These are phyloP conservation scores for Psilocybe tampanensis DNA, from an alignment of 768 basidiomycete genomes.

Conservation along the genomic window DNA sequence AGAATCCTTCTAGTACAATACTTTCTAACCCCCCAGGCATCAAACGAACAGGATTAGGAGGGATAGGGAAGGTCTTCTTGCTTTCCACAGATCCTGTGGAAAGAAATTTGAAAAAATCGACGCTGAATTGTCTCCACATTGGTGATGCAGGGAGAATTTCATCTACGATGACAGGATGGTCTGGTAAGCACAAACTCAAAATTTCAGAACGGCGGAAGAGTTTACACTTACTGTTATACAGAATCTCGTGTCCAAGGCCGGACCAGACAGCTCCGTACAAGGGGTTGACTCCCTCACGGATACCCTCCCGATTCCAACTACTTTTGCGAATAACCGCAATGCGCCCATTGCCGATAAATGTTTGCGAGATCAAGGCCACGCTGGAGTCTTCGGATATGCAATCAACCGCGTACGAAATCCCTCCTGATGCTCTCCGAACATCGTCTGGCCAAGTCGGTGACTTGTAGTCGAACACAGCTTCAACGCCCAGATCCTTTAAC, in stretches of 20 bases:
- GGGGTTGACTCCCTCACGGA: conserved; percentile 27
- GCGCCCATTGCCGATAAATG: conserved; percentile 26
- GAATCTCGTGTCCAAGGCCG: conserved; percentile 34
- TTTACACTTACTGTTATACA: conserved; percentile 27
- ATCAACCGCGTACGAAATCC: conserved; percentile 33
- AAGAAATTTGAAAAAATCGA: conserved; percentile 33
- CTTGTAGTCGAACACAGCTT: conserved; percentile 33
- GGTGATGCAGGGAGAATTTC: conserved; percentile 24
- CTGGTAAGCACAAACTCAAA: not conserved
- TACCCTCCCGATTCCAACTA: conserved; percentile 26
- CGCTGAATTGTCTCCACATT: conserved; percentile 29
- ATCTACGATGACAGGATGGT: conserved; percentile 11
- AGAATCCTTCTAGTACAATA: conserved; percentile 30
- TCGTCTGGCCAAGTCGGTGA: conserved; percentile 32
- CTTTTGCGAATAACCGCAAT: conserved; percentile 31
- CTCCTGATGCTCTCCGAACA: conserved; percentile 26
- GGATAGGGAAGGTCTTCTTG: conserved; percentile 23
- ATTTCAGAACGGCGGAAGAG: not conserved
- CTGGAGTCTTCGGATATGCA: conserved; percentile 36
- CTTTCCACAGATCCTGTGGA: conserved; percentile 22
- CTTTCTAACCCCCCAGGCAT: conserved; percentile 34
- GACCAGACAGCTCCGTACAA: conserved; percentile 35
- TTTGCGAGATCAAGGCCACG: conserved; percentile 31
- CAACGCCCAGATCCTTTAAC: conserved; percentile 29
- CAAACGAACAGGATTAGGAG: conserved; percentile 28